These are phyloP conservation scores for Pythium diclinum DNA, from an alignment of 352 stramenopile species.

Conservation along the genomic window DNA sequence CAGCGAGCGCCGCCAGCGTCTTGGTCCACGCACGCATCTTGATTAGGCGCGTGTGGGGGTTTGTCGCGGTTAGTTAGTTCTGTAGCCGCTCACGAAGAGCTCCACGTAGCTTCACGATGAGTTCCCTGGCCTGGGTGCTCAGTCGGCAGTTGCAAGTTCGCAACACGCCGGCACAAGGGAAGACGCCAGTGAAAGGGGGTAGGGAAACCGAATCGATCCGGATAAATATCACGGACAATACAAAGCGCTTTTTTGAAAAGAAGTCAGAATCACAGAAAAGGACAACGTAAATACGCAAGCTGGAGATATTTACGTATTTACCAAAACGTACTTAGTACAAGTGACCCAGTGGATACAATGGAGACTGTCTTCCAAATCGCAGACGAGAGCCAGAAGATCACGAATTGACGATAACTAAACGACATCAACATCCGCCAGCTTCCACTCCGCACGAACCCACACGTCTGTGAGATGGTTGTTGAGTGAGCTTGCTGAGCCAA, in stretches of 20 bases:
- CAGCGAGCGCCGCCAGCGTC: slow-evolving; percentile 5
- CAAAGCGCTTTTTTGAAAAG: neutral
- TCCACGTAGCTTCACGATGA: slow-evolving; percentile 1
- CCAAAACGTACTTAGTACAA: too few species aligned
- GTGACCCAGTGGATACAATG: too few species aligned
- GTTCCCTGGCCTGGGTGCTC: neutral
- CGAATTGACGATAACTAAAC: neutral
- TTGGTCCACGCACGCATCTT: slow-evolving; percentile 17
- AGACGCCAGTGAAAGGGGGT: neutral
- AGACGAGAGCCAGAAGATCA: too few species aligned
- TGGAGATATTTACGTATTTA: too few species aligned
- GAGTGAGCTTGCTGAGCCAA: neutral
- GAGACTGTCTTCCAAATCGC: too few species aligned
- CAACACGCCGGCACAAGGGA: neutral
- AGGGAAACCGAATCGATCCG: neutral
- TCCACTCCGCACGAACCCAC: too few species aligned
- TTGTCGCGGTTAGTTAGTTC: too few species aligned
- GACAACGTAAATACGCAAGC: neutral
- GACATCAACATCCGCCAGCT: neutral
- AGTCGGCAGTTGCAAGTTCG: neutral
- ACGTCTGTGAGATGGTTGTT: too few species aligned
- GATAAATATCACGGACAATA: neutral
- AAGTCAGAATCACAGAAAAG: neutral
- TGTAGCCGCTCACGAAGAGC: neutral
- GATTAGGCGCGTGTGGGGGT: neutral